phyloP scores from a whole-genome alignment of 208 protist species.

The Porcisia deanei region DNA sequence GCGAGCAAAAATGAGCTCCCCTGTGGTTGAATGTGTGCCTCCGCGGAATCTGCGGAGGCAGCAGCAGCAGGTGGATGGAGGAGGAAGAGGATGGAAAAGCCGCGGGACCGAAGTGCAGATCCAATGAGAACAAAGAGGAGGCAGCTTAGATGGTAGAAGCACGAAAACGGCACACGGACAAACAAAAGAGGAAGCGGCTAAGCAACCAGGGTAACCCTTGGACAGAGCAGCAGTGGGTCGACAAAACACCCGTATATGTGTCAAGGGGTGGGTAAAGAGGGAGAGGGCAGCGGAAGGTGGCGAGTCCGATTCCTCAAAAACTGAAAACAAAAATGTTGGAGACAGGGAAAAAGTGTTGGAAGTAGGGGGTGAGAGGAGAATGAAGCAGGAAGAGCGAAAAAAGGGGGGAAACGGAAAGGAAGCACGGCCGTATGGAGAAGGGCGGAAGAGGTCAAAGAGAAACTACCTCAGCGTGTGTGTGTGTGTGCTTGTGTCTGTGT shows the following conservation, averaged over 20 bases:
- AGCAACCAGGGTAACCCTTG: not conserved
- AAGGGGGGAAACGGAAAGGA: not conserved
- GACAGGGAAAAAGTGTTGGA: no score
- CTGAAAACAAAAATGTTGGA: no score
- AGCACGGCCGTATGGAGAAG: not conserved
- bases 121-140: not conserved
- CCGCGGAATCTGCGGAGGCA: not conserved
- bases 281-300: not conserved
- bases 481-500: not conserved
- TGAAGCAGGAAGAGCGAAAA: not conserved
- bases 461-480: not conserved
- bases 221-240: not conserved
- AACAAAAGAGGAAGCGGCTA: not conserved
- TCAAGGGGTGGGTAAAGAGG: no score
- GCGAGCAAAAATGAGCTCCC: not conserved
- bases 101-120: not conserved
- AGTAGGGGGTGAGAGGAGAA: no score
- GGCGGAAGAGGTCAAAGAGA: not conserved
- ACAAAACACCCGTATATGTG: not conserved
- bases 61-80: no score
- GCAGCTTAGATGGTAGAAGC: not conserved
- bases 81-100: not conserved
- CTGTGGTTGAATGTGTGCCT: not conserved
- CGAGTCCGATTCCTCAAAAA: not conserved
- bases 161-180: not conserved